phyloP scores from a whole-genome alignment of 1,284 basidiomycete genomes.

The Mycena sp. region DNA sequence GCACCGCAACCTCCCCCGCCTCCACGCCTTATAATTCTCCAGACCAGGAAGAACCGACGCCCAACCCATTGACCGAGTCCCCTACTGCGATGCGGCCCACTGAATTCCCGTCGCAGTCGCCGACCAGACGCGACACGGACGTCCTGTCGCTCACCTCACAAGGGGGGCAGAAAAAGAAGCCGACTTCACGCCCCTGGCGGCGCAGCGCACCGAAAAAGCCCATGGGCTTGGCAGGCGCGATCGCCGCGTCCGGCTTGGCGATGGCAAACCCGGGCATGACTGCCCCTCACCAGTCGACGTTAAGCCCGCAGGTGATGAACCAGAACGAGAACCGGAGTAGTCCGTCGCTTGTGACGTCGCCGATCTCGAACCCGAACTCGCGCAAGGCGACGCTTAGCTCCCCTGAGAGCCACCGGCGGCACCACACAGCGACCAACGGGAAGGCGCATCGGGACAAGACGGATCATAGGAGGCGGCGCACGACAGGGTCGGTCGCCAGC shows the following conservation, averaged over 20 bases:
- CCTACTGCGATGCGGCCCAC: conserved; percentile 33
- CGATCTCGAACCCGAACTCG: conserved; percentile 17
- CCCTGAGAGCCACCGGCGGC: conserved; percentile 5
- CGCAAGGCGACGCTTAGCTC: conserved; percentile 22
- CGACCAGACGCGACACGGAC: conserved; percentile 31
- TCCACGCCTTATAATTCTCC: conserved; percentile 9
- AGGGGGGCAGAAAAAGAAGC: conserved; percentile 42
- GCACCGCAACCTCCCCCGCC: conserved; percentile 37
- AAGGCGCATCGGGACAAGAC: conserved; percentile 19
- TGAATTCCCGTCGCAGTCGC: conserved; percentile 11
- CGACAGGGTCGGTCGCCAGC: conserved; percentile 24
- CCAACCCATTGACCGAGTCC: conserved; percentile 30
- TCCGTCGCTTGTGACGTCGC: conserved; percentile 30
- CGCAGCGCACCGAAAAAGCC: conserved; percentile 56
- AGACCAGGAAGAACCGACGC: conserved; percentile 36
- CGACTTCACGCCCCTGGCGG: conserved; percentile 51
- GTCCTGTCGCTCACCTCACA: conserved; percentile 24
- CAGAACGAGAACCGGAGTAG: conserved; percentile 27
- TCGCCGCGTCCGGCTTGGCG: conserved; percentile 71
- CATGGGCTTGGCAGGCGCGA: conserved; percentile 68
- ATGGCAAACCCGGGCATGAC: conserved; percentile 68
- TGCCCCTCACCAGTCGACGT: conserved; percentile 53
- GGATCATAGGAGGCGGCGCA: conserved; percentile 30
- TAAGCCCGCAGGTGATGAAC: conserved; percentile 43
- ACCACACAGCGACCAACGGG: conserved; percentile 11